Evolutionary conservation across 495 filamentous ascomycete genomes (phyloP).

Genomic region (Hyaloscypha finlandica): DNA sequence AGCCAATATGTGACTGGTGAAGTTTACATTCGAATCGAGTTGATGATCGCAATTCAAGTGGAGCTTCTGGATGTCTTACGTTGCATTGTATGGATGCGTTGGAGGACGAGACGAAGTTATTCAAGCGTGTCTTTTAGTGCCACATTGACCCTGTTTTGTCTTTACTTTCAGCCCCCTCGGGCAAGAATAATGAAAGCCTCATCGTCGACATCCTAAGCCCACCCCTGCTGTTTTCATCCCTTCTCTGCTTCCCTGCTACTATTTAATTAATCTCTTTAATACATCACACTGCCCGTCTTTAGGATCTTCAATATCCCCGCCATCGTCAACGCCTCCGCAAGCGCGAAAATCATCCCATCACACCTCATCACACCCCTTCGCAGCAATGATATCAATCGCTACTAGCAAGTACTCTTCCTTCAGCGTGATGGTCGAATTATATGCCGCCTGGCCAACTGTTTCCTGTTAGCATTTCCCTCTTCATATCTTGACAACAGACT

Average conservation of each 20-base stretch:
- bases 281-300: constrained; percentile 39
- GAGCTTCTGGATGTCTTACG: no score
- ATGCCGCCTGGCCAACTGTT: constrained; percentile 52
- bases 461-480: constrained; percentile 1
- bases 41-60: no score
- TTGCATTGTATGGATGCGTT: no score
- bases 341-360: constrained; percentile 57
- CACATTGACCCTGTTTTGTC: no score
- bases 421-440: constrained; percentile 53
- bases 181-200: no score
- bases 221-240: no score
- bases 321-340: constrained; percentile 53
- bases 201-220: no score
- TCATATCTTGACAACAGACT: background rate
- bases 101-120: no score
- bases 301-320: constrained; percentile 52
- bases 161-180: no score
- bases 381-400: constrained; percentile 57
- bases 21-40: background rate
- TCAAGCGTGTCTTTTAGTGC: no score
- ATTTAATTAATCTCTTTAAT: background rate
- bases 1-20: background rate
- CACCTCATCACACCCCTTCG: constrained; percentile 65
- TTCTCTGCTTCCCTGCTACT: background rate
- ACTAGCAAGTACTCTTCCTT: constrained; percentile 61